These are phyloP conservation scores for Abelmoschus esculentus DNA, from an alignment of 345 rosid species.

Conservation along the genomic window DNA sequence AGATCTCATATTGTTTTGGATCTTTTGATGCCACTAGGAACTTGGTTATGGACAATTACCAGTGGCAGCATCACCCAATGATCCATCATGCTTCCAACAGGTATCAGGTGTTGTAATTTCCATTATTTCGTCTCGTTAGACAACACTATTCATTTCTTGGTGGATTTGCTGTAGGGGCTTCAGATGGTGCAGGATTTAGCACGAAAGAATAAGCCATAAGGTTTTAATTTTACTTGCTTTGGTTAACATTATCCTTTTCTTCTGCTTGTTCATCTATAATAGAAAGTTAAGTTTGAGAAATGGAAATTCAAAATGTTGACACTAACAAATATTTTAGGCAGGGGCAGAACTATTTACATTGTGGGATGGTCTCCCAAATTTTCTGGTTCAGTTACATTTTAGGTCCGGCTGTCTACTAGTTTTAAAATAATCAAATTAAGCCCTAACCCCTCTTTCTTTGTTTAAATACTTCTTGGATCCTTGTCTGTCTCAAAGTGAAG, in stretches of 20 bases:
- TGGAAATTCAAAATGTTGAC: background rate
- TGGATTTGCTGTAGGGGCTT: slow-evolving; percentile 33
- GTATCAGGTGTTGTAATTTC: slow-evolving; percentile 19
- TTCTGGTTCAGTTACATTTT: too few species aligned
- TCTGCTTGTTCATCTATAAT: background rate
- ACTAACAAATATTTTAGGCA: background rate
- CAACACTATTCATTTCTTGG: background rate
- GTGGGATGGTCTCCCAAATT: too few species aligned
- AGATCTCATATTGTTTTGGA: background rate
- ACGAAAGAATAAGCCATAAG: slow-evolving; percentile 78
- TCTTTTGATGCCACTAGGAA: slow-evolving; percentile 38
- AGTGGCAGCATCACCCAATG: slow-evolving; percentile 36
- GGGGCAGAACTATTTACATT: too few species aligned
- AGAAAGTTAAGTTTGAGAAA: background rate
- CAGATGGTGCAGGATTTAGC: slow-evolving; percentile 53
- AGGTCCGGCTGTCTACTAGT: too few species aligned
- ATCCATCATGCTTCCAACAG: slow-evolving; percentile 57
- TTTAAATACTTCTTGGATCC: too few species aligned
- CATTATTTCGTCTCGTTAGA: background rate
- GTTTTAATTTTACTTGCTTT: slow-evolving; percentile 22
- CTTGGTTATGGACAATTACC: slow-evolving; percentile 49
- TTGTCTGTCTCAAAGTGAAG: too few species aligned
- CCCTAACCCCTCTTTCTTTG: too few species aligned
- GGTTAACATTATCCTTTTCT: background rate
- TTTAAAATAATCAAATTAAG: too few species aligned